phyloP scores from a whole-genome alignment of 441 rosid species.

The Populus hybrid region DNA sequence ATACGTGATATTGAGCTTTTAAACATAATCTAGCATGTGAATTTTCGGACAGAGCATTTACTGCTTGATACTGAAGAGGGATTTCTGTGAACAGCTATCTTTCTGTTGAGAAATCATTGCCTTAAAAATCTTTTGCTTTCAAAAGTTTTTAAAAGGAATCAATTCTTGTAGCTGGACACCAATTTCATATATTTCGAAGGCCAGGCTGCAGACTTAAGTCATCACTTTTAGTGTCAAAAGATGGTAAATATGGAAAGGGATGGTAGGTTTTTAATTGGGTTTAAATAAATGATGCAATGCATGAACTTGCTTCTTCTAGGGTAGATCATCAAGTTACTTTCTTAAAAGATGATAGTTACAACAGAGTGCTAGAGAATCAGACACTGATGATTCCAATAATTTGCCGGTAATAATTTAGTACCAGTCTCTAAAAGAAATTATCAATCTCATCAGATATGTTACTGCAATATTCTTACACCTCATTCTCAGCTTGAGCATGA shows the following conservation, averaged over 20 bases:
- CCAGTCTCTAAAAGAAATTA: too few species aligned
- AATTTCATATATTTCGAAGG: background rate
- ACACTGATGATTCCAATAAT: background rate
- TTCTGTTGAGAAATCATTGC: background rate
- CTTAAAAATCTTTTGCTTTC: background rate
- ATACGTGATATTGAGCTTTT: background rate
- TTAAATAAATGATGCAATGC: background rate
- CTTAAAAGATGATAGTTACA: background rate
- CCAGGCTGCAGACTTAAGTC: background rate
- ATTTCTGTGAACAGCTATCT: background rate
- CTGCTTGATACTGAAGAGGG: background rate
- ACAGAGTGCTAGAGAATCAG: background rate
- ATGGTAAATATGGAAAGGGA: background rate
- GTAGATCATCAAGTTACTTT: background rate
- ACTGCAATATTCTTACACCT: background rate
- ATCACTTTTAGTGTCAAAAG: background rate
- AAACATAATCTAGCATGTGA: background rate
- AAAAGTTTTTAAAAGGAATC: background rate
- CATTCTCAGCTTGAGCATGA: background rate
- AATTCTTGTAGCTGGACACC: background rate
- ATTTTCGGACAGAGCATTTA: background rate
- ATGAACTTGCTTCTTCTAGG: background rate
- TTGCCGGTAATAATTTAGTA: background rate
- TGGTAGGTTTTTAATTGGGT: background rate
- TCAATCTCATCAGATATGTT: background rate